These are phyloP conservation scores for Penicillium sp. DNA, from an alignment of 2,329 filamentous ascomycete species.

Conservation along the genomic window DNA sequence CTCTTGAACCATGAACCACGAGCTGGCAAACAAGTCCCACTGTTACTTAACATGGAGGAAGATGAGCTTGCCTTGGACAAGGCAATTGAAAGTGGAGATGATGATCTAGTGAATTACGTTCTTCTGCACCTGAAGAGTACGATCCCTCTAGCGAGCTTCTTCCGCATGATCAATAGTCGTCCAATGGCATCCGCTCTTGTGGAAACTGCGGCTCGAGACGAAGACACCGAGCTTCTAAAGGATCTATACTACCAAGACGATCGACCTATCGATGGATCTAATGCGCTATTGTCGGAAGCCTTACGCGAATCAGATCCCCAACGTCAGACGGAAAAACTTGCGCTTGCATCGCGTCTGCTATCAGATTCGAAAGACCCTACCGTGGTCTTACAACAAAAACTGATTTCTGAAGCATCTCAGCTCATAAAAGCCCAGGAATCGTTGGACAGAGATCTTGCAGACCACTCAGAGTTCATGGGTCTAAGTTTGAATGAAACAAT, in stretches of 20 bases:
- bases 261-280: slow-evolving; percentile 80
- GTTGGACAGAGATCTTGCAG: slow-evolving; percentile 78
- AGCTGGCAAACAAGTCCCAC: slow-evolving; percentile 91
- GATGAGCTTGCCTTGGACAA: slow-evolving; percentile 94
- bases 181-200: slow-evolving; percentile 86
- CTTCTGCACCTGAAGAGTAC: slow-evolving; percentile 86
- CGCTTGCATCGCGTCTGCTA: slow-evolving; percentile 79
- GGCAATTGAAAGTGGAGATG: slow-evolving; percentile 92
- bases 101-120: slow-evolving; percentile 88
- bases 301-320: slow-evolving; percentile 69
- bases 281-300: slow-evolving; percentile 82
- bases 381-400: slow-evolving; percentile 64
- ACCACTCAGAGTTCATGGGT: slow-evolving; percentile 66
- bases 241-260: slow-evolving; percentile 98
- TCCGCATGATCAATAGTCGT: slow-evolving; percentile 82
- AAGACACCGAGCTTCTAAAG: slow-evolving; percentile 81
- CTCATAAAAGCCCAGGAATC: slow-evolving; percentile 83
- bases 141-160: slow-evolving; percentile 85
- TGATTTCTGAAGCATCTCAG: slow-evolving; percentile 75
- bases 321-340: slow-evolving; percentile 78
- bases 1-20: slow-evolving; percentile 91
- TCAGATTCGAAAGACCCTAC: slow-evolving; percentile 77
- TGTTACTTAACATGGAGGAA: slow-evolving; percentile 92
- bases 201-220: slow-evolving; percentile 76
- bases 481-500: slow-evolving; percentile 89